Percentiles rank a stretch among this genome's conserved stretches.
These are phyloP conservation scores for Dioszegia crocea DNA, from an alignment of 768 basidiomycete species.

Conservation along the genomic window DNA sequence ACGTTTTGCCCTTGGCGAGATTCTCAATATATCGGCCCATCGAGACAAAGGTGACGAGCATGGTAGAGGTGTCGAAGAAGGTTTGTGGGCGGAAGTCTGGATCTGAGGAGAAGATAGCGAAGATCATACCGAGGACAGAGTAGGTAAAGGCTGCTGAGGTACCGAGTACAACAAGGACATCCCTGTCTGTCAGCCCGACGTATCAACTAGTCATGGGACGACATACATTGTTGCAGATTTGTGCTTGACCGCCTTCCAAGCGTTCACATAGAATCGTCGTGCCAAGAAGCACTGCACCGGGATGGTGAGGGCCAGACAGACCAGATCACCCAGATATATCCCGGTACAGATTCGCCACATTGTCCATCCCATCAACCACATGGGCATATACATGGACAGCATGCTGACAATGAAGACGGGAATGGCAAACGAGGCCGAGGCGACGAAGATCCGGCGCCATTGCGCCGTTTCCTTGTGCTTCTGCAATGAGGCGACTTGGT, in stretches of 20 bases:
- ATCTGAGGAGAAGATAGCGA: conserved; percentile 55
- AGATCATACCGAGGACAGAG: conserved; percentile 67
- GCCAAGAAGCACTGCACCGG: conserved; percentile 94
- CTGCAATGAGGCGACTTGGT: conserved; percentile 48
- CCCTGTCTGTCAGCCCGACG: conserved; percentile 47
- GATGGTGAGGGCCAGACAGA: conserved; percentile 72
- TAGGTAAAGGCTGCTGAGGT: conserved; percentile 92
- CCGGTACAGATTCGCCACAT: conserved; percentile 57
- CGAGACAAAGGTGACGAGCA: conserved; percentile 96
- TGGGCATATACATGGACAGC: conserved; percentile 60
- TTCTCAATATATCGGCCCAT: conserved; percentile 95
- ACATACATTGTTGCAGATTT: conserved; percentile 77
- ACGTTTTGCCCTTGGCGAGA: conserved; percentile 92
- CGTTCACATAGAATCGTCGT: conserved; percentile 75
- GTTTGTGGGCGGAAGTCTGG: conserved; percentile 72
- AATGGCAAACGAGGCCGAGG: conserved; percentile 71
- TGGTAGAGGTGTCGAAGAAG: conserved; percentile 98
- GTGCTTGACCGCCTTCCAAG: conserved; percentile 87
- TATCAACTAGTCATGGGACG: not conserved
- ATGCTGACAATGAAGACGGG: conserved; percentile 94
- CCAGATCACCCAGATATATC: conserved; percentile 74
- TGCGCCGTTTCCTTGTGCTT: conserved; percentile 47
- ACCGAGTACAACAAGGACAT: conserved; percentile 91
- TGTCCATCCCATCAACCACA: conserved; percentile 50
- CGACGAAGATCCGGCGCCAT: conserved; percentile 75